Percentiles rank a stretch among this genome's conserved stretches.
phyloP scores from a whole-genome alignment of 2,329 filamentous ascomycete genomes.

The Alternaria arborescens region DNA sequence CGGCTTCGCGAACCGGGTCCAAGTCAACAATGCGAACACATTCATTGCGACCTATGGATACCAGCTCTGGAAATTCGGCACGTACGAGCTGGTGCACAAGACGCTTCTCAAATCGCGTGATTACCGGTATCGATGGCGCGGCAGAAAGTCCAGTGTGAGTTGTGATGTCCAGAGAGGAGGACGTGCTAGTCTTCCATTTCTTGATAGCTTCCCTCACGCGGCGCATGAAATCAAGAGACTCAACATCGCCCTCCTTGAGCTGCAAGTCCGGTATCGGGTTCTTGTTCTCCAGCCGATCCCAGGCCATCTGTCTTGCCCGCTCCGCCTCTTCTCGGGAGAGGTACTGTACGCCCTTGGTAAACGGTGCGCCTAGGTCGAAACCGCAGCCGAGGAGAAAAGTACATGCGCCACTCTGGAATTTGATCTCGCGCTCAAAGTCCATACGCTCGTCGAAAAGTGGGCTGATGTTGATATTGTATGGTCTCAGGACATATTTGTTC shows the following conservation, averaged over 20 bases:
- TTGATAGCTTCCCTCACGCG: slow-evolving; percentile 57
- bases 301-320: slow-evolving; percentile 56
- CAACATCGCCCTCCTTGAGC: slow-evolving; percentile 61
- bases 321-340: slow-evolving; percentile 67
- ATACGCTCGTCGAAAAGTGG: slow-evolving; percentile 64
- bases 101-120: slow-evolving; percentile 66
- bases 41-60: slow-evolving; percentile 54
- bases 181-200: slow-evolving; percentile 52
- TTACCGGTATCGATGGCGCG: slow-evolving; percentile 24
- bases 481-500: slow-evolving; percentile 64
- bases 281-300: slow-evolving; percentile 53
- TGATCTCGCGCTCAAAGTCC: slow-evolving; percentile 68
- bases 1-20: slow-evolving; percentile 56
- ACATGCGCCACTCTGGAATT: slow-evolving; percentile 66
- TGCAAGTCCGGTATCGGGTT: slow-evolving; percentile 55
- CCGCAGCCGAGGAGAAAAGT: slow-evolving; percentile 67
- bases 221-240: slow-evolving; percentile 62
- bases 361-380: slow-evolving; percentile 67
- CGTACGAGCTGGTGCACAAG: slow-evolving; percentile 73
- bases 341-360: slow-evolving; percentile 67
- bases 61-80: slow-evolving; percentile 63
- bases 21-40: slow-evolving; percentile 55
- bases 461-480: slow-evolving; percentile 71
- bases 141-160: slow-evolving; percentile 37
- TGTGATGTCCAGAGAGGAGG: slow-evolving; percentile 37